A percentile compares a stretch with the other conserved stretches of the same genome.
Conservation (phyloP, 2,329 filamentous ascomycete genomes). For the Coniella vitis region DNA sequence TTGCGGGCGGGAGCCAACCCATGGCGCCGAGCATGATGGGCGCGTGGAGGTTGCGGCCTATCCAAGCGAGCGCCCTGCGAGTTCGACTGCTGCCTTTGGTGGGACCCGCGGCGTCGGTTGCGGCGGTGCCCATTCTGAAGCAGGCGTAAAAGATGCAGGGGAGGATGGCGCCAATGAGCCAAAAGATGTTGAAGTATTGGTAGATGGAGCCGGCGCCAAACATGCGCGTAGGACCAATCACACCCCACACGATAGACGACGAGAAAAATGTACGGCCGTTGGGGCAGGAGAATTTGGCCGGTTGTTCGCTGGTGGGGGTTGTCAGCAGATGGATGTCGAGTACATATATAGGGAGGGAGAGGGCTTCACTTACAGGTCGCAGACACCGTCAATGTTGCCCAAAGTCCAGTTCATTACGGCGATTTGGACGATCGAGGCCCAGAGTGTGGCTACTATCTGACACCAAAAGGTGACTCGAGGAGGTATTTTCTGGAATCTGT, state of each 20-base stretch:
- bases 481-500: constrained; percentile 24
- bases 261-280: constrained; percentile 42
- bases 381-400: constrained; percentile 42
- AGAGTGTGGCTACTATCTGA: constrained; percentile 36
- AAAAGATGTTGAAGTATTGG: constrained; percentile 44
- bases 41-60: constrained; percentile 44
- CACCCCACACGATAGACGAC: constrained; percentile 49
- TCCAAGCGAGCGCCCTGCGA: constrained; percentile 4
- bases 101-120: too few species aligned
- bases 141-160: constrained; percentile 41
- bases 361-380: constrained; percentile 28
- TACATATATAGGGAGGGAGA: background rate
- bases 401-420: constrained; percentile 38
- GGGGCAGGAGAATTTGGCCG: constrained; percentile 37
- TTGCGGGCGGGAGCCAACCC: constrained; percentile 50
- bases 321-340: constrained; percentile 22
- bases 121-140: constrained; percentile 20
- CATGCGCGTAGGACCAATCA: constrained; percentile 49
- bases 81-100: too few species aligned
- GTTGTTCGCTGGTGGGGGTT: constrained; percentile 28
- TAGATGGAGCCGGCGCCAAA: constrained; percentile 49
- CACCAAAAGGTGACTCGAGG: constrained; percentile 33
- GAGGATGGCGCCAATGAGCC: constrained; percentile 41
- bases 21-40: constrained; percentile 53
- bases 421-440: constrained; percentile 38